Base-by-base conservation (phyloP, 805 yeast genomes). In the Lipomyces japonicus region DNA sequence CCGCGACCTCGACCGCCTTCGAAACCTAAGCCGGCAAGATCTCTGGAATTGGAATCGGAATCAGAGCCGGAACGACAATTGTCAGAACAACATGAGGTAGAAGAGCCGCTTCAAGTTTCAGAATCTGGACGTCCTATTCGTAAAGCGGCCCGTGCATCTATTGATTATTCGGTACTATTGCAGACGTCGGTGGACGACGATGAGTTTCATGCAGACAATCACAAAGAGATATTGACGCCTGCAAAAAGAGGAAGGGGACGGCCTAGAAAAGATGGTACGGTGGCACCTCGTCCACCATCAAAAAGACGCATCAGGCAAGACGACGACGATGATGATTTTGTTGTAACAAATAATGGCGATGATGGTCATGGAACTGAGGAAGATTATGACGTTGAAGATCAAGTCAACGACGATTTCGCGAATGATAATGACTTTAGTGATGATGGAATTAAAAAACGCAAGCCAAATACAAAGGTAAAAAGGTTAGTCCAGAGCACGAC, bases 111-210 rank as follows among this genome's bases (percentile, higher is more conserved):
- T 4, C 28, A 14, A 6, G 19, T 2, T 6, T 25, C 4, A 21
- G 16, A 32, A 10, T 12, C 50, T 10, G 52, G 52, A 26, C 46
- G 52, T 24, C 49, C 52, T 19, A 21, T 18, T 42, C 41, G 56
- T n/a, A 9, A 38, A 5, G 43, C 44, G 12, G 19, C 43, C 38
- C 30, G 39, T 18, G 30, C 36, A 34, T 35, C 19, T 6, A 37
- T 38, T 3, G 31, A 50, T 34, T 43, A 44, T 30, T 38, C 40
- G 22, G 36, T 18, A 36, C 21, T 41, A 10, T n/a, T n/a, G n/a
- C n/a, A n/a, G n/a, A n/a, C n/a, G n/a, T n/a, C n/a, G n/a, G n/a
- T n/a, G n/a, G n/a, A n/a, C n/a, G n/a, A n/a, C n/a, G n/a, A n/a
- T n/a, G n/a, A n/a, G n/a, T n/a, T n/a, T n/a, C n/a, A n/a, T n/a